These are phyloP conservation scores for Penicillium brasilianum DNA, from an alignment of 2,329 filamentous ascomycete genomes.

Conservation along the genomic window DNA sequence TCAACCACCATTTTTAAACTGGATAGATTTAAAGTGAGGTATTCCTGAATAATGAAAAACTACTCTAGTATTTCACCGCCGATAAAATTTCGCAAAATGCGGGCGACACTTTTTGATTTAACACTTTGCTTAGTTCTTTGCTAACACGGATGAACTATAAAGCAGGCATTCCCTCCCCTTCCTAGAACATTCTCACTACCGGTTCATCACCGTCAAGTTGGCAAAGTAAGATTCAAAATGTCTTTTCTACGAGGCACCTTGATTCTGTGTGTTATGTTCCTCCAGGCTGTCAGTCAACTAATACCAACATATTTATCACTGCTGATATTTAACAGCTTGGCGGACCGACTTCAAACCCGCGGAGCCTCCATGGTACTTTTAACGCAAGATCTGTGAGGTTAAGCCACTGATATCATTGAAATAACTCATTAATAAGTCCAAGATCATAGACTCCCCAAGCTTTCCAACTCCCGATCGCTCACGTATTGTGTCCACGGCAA, in stretches of 20 bases:
- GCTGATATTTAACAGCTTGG: conserved; percentile 3
- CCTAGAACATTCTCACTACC: background rate
- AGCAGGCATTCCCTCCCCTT: background rate
- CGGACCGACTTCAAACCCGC: conserved; percentile 1
- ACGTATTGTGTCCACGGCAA: conserved; percentile 1
- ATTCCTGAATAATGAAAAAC: background rate
- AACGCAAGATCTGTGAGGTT: conserved; percentile 1
- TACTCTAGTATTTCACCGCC: background rate
- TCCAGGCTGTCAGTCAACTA: conserved; percentile 2
- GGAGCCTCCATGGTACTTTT: background rate
- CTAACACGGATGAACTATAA: conserved; percentile 2
- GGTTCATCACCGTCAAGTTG: background rate
- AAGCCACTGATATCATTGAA: background rate
- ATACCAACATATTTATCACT: background rate
- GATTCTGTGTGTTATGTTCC: background rate
- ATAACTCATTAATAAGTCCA: conserved; percentile 1
- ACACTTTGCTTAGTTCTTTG: background rate
- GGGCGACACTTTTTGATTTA: background rate
- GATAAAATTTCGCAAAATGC: background rate
- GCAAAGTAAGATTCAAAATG: conserved; percentile 3
- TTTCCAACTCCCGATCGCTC: conserved; percentile 3
- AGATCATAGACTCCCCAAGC: conserved; percentile 2
- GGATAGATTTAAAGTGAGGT: background rate
- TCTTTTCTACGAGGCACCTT: background rate
- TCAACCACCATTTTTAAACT: conserved; percentile 1